Percentiles rank a stretch among this genome's conserved stretches.
Conservation (phyloP, 2,329 filamentous ascomycete species). For the Thelonectria olida region DNA sequence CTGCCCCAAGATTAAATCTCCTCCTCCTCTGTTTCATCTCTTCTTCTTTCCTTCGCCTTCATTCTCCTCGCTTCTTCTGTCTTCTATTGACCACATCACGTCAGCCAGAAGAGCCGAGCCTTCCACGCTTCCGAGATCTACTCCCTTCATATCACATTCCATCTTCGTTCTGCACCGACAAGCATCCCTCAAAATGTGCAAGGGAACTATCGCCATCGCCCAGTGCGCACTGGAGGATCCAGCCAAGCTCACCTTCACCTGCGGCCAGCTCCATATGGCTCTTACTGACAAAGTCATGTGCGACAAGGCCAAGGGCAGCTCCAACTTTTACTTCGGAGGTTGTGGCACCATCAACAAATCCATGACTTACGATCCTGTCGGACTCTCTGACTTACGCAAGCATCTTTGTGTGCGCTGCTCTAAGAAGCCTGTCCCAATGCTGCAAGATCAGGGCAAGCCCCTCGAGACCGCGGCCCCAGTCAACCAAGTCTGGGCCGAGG, state of each 20-base stretch:
- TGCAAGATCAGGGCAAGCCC: neutral
- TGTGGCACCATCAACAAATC: conserved; percentile 27
- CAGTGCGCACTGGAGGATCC: conserved; percentile 29
- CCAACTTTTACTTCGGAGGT: conserved; percentile 38
- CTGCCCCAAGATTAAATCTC: neutral
- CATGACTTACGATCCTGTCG: neutral
- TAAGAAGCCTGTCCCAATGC: neutral
- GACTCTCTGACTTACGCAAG: conserved; percentile 9
- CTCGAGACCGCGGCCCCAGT: neutral
- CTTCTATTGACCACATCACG: neutral
- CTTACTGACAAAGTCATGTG: conserved; percentile 26
- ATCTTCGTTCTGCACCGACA: neutral
- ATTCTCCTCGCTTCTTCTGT: neutral
- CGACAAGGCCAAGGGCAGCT: conserved; percentile 15
- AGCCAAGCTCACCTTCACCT: conserved; percentile 20
- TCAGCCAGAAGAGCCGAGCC: neutral
- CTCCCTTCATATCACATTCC: neutral
- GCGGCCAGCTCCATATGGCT: conserved; percentile 38
- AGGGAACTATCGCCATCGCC: conserved; percentile 31
- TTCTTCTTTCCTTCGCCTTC: neutral
- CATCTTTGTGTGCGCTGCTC: neutral
- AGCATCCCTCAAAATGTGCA: conserved; percentile 32
- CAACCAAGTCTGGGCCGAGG: conserved; percentile 1
- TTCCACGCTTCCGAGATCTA: neutral
- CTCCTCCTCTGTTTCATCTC: neutral